Percentiles rank a stretch among this genome's conserved stretches.
phyloP scores from a whole-genome alignment of 805 yeast genomes.

The Wickerhamiella occidentalis region DNA sequence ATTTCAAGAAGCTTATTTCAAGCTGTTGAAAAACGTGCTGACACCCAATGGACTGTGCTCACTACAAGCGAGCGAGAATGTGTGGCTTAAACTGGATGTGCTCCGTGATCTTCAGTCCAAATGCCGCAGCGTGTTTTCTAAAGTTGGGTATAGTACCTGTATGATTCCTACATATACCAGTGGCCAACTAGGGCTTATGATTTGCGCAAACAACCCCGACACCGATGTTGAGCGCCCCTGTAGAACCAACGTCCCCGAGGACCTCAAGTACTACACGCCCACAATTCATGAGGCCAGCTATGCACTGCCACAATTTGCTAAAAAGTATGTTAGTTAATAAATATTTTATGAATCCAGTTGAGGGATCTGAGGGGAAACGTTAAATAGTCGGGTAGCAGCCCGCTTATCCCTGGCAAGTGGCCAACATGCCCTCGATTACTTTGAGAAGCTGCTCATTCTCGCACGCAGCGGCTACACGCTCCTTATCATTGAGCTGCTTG shows the following conservation, averaged over 20 bases:
- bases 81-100: constrained; percentile 82
- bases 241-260: constrained; percentile 41
- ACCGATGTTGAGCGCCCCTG: constrained; percentile 58
- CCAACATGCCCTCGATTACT: constrained; percentile 87
- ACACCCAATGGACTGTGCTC: constrained; percentile 56
- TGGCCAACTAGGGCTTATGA: constrained; percentile 97
- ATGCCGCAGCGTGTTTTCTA: constrained; percentile 78
- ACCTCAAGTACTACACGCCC: constrained; percentile 68
- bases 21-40: constrained; percentile 51
- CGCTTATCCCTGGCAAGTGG: constrained; percentile 47
- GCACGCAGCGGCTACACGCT: constrained; percentile 96
- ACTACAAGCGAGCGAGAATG: constrained; percentile 72
- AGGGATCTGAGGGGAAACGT: not conserved
- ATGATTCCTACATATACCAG: constrained; percentile 95
- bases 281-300: constrained; percentile 80
- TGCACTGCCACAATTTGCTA: constrained; percentile 86
- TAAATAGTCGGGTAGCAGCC: too few species aligned
- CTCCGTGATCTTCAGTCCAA: constrained; percentile 72
- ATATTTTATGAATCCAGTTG: not conserved
- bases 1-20: constrained; percentile 66
- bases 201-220: constrained; percentile 64
- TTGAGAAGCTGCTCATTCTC: constrained; percentile 83
- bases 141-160: constrained; percentile 80
- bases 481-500: constrained; percentile 93
- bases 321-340: constrained; percentile 31